These are phyloP conservation scores for Bruguiera hainesii DNA, from an alignment of 441 rosid genomes.

Conservation along the genomic window DNA sequence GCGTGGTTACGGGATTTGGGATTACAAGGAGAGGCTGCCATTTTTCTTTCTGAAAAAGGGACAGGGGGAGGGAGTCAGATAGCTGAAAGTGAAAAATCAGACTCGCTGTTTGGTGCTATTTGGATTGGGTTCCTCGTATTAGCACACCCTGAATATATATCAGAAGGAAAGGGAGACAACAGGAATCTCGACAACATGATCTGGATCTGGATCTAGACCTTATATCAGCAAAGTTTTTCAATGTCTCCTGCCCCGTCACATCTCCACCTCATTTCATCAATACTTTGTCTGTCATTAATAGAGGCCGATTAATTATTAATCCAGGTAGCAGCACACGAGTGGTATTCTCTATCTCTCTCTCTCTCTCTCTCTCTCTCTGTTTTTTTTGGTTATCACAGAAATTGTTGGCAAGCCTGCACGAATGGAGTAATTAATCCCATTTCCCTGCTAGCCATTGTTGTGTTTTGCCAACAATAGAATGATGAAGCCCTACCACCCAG, in stretches of 20 bases:
- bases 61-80: background rate
- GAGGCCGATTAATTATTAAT: too few relatives aligned
- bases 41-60: background rate
- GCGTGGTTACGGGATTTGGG: slow-evolving; percentile 20
- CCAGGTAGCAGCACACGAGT: background rate
- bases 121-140: too few relatives aligned
- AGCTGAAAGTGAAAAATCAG: background rate
- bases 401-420: too few relatives aligned
- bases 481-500: too few relatives aligned
- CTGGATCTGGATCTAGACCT: background rate
- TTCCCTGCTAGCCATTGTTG: too few relatives aligned
- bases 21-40: background rate
- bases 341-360: background rate
- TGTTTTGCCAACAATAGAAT: too few relatives aligned
- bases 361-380: too few relatives aligned
- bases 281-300: background rate
- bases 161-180: background rate
- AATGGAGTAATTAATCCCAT: too few relatives aligned
- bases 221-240: background rate
- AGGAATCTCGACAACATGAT: background rate
- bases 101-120: too few relatives aligned
- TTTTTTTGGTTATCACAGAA: too few relatives aligned
- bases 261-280: background rate
- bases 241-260: background rate
- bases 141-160: background rate